These are phyloP conservation scores for Candida mesenterica DNA, from an alignment of 1,139 yeast genomes.

Conservation along the genomic window DNA sequence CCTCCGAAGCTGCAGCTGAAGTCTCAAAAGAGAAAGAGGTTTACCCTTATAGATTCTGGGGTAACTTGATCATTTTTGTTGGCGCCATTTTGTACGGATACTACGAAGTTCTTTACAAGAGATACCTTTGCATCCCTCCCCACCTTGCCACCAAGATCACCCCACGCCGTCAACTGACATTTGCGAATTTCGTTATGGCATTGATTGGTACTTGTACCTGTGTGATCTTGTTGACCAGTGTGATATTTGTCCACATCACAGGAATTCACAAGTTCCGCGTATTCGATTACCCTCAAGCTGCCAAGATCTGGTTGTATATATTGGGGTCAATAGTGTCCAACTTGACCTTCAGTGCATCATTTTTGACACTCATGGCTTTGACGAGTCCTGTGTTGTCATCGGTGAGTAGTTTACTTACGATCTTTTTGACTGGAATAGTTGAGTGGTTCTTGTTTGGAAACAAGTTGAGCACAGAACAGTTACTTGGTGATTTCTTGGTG, in stretches of 20 bases:
- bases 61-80: conserved; percentile 65
- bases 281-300: conserved; percentile 43
- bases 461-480: conserved; percentile 44
- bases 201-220: conserved; percentile 62
- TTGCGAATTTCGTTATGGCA: conserved; percentile 48
- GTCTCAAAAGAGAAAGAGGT: conserved; percentile 10
- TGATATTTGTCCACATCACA: conserved; percentile 51
- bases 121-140: conserved; percentile 69
- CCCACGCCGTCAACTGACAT: conserved; percentile 48
- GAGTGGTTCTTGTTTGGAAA: conserved; percentile 75
- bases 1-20: conserved; percentile 17
- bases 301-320: conserved; percentile 44
- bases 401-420: conserved; percentile 77
- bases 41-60: conserved; percentile 65
- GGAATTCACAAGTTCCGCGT: conserved; percentile 61
- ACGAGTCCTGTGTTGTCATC: conserved; percentile 86
- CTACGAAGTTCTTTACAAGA: conserved; percentile 82
- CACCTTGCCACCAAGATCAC: conserved; percentile 45
- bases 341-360: conserved; percentile 67
- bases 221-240: conserved; percentile 45
- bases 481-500: conserved; percentile 57
- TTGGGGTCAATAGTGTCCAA: conserved; percentile 58
- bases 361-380: conserved; percentile 75
- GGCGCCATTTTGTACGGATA: conserved; percentile 87
- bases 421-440: conserved; percentile 73